Percentiles rank a stretch among this genome's conserved stretches.
Conservation (phyloP, 305 asterid genomes). For the Withania somnifera region DNA sequence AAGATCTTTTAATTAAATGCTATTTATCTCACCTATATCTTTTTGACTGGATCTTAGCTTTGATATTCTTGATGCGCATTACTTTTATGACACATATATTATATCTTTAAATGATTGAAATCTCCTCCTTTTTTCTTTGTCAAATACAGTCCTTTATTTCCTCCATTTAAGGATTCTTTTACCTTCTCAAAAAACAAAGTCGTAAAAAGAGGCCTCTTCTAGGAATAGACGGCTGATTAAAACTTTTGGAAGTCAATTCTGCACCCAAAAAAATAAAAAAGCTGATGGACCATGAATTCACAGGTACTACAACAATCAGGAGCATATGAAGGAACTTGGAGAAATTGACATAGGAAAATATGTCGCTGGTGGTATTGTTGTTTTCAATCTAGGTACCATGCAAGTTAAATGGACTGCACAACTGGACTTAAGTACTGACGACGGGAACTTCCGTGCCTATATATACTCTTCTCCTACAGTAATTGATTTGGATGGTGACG, state of each 20-base stretch:
- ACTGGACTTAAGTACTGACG: conserved; percentile 73
- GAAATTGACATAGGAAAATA: conserved; percentile 90
- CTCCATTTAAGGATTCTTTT: not conserved
- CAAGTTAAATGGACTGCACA: conserved; percentile 88
- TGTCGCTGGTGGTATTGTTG: conserved; percentile 94
- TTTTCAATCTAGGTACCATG: conserved; percentile 83
- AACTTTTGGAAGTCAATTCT: not conserved
- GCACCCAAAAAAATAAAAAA: not conserved
- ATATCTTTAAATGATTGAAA: not conserved
- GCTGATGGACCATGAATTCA: conserved; percentile 34
- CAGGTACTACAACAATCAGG: conserved; percentile 98
- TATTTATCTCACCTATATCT: not conserved
- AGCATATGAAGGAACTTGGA: conserved; percentile 86
- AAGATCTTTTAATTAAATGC: not conserved
- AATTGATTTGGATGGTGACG: conserved; percentile 96
- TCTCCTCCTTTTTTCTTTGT: not conserved
- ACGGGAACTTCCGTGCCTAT: conserved; percentile 74
- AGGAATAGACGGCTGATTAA: not conserved
- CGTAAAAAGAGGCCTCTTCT: not conserved
- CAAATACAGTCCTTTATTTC: not conserved
- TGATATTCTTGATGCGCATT: not conserved
- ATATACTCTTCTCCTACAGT: conserved; percentile 95
- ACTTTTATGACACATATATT: not conserved
- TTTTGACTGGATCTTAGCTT: not conserved
- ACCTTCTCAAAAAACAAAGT: not conserved